Base-by-base conservation (phyloP, 2,329 filamentous ascomycete species). In the Aureobasidium sp. region DNA sequence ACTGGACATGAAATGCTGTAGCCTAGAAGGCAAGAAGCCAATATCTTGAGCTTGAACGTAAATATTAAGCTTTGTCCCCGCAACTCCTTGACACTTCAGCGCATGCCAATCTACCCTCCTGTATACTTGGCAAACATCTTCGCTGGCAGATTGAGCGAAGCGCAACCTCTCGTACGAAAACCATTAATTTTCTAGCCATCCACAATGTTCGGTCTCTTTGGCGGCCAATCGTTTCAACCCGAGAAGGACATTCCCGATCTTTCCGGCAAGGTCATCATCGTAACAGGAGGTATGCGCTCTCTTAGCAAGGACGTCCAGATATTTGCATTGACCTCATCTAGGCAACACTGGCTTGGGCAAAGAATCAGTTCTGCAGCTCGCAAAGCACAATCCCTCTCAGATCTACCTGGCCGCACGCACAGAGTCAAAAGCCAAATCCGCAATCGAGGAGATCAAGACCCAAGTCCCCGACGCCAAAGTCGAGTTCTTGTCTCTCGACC, bases 361-460 rank as follows among this genome's bases (percentile, higher is more conserved):
- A 62, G 74, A 78, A 67, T 75, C 76, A 29, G 70, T 81, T 41
- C 68, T 72, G 42, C 74, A 76, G 47, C 74, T 81, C 34, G 73
- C 77, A 29, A 70, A 73, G 5, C 78, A 80, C 67, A 72, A 73
- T 5, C 79, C 79, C 11, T 49, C 69, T 7, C 70, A 73, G 8
- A 78, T 83, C 66, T 80, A 77, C 68, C 74, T 83, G 65, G 75
- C 75, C 34, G 76, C 77, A 1, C 76, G 79, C 62, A 77, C 71
- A 34, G 68, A 70, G 15, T 72, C 72, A 49, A 78, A 77, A 68
- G 78, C 77, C 34, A 62, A 70, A 14, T 66, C 71, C n/a, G 72
- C 77, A 22, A 77, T 80, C 62, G 56, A 68, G 22, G 71, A 75
- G n/a, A 71, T 79, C 66, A 71, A 74, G n/a, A 61, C 65, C 5